Evolutionary conservation across 1,284 basidiomycete genomes (phyloP), one percentile per base, ranked within the genome.

Genomic region (Sanguinoderma infundibulare): DNA sequence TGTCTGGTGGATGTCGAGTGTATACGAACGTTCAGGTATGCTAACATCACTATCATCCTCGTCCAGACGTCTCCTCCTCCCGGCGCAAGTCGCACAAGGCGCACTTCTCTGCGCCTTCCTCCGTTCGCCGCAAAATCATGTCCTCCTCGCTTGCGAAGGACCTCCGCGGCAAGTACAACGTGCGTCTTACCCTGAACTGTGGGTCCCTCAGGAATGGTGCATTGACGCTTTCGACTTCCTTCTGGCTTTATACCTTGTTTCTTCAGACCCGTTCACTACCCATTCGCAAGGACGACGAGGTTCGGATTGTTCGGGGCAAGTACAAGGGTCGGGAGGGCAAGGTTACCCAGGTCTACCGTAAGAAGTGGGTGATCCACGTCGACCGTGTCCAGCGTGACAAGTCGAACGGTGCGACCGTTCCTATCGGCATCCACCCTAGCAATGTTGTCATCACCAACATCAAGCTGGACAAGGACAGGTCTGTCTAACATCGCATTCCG

Each of bases 361-460:
- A 98, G 92, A 98, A 98, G 82, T 98, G 95, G 94, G 95, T 98
- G 62, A 93, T 99, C 79, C 92, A 98, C 83, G 93, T 99, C 75
- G 98, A 99, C 81, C 94, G 96, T 77, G 96, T 99, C 65, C 91
- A 93, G 74, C 90, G 96, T 69, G 98, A 99, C 85, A 99, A 99
- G 84, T 94, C 94, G 70, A 98, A 98, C 78, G 98, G 98, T 70
- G 92, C 96, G 66, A 92, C 96, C 62, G 89, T 91, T 62, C 92
- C 94, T 73, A 95, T 98, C 73, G 96, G 96, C 71, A 90, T 99
- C 73, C 92, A 97, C 86, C 96, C 98, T 66, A 95, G 92, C 82
- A 99, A 98, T 79, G 95, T 98, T 62, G 94, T 98, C 71, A 96
- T 99, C 77, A 90, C 90, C 70, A 90, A 82, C 73, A 87, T 98